Conservation (phyloP, 208 protist genomes). For the Zelonia costaricensis region DNA sequence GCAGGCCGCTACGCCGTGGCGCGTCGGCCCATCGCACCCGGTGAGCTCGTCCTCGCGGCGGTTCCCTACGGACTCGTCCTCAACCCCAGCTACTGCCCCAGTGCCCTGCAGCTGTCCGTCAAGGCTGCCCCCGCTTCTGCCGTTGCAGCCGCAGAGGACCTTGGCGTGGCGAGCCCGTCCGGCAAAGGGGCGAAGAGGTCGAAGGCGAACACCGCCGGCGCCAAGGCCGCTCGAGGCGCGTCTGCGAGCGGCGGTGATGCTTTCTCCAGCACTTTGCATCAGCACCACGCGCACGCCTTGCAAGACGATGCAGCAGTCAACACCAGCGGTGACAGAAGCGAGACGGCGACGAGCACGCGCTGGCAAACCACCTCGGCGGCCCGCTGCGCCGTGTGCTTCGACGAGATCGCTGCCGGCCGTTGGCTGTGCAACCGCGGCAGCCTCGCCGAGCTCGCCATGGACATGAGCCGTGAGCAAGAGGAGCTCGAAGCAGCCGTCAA, state of each 20-base stretch:
- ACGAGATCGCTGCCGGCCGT: slow-evolving; percentile 39
- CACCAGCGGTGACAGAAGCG: neutral
- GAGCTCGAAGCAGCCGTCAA: slow-evolving; percentile 5
- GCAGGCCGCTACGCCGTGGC: slow-evolving; percentile 57
- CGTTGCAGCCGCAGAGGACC: neutral
- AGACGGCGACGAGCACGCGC: slow-evolving; percentile 5
- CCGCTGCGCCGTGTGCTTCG: slow-evolving; percentile 54
- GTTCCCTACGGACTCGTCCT: slow-evolving; percentile 50
- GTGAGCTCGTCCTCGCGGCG: slow-evolving; percentile 61
- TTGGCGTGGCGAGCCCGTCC: neutral
- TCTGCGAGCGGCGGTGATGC: neutral
- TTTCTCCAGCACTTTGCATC: neutral
- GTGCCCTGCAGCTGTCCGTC: slow-evolving; percentile 46
- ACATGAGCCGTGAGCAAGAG: slow-evolving; percentile 39
- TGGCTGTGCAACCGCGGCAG: slow-evolving; percentile 50
- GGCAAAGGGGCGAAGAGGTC: neutral
- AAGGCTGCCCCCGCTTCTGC: slow-evolving; percentile 13
- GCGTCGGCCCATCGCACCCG: slow-evolving; percentile 37
- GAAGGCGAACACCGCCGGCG: neutral
- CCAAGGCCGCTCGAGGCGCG: neutral
- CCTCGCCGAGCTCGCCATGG: slow-evolving; percentile 44
- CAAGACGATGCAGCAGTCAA: neutral
- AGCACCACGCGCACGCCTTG: slow-evolving; percentile 4
- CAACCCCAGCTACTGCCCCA: slow-evolving; percentile 46
- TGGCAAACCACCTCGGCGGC: slow-evolving; percentile 33